Base-by-base conservation (phyloP, 2,329 filamentous ascomycete species). In the Drechslerella dactyloides region DNA sequence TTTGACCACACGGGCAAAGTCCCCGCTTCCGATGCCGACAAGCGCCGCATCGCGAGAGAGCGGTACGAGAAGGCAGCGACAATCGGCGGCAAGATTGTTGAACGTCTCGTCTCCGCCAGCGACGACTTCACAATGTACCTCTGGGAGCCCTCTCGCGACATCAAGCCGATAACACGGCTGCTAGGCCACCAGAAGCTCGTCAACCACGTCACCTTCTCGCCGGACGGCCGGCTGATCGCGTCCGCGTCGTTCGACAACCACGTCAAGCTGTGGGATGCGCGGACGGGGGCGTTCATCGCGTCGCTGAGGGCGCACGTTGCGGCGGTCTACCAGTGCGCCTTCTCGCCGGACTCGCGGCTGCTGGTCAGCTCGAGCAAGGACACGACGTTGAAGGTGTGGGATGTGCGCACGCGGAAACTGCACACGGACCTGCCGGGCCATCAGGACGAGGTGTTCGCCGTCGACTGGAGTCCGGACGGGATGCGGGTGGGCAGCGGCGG, bases 91-190 rank as follows among this genome's bases (percentile, higher is more conserved):
- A 86, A 88, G 77, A 83, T 96, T 21, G 87, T 90, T 0, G 94
- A 99, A 81, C 86, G 90, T 27, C 81, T 97, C 2, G 90, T 96
- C 1, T 96, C 92, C 7, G 94, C 93, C 1, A 93, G 89, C 75
- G 94, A 97, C 78, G 94, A 99, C 79, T 96, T 93, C 79, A 96
- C 93, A 4, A 93, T 99, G 85, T 96, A 92, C 78, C 84, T 99
- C 6, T 99, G 93, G 93, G 90, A 96, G 70, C 93, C 93, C 0
- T 84, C 87, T 8, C 84, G 83, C 48, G 88, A 89, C 2, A 90
- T 84, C 6, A 97, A 97, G 79, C 93, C 93, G 0, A 83, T 97
- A 2, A 73, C 58, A n/a, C 90, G 89, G 0, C 56, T 73, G 7
- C 48, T 66, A 24, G 74, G 69, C 1, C 74, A 77, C 65, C 56